phyloP scores from a whole-genome alignment of 129 eudicot genomes.

The Smallanthus sonchifolius region DNA sequence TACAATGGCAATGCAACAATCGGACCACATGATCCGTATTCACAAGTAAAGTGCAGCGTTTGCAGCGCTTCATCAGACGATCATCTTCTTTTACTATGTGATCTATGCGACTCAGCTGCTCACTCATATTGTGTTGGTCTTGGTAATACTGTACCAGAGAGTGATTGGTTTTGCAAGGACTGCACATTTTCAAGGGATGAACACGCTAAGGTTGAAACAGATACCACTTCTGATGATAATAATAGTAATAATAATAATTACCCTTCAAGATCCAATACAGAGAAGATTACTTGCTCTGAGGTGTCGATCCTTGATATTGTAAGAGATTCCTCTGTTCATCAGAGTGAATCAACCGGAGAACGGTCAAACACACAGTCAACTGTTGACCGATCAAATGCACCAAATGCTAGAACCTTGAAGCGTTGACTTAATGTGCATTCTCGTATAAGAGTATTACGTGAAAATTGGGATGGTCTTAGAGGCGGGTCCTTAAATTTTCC shows the following conservation, averaged over 20 bases:
- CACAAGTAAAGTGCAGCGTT: slow-evolving; percentile 45
- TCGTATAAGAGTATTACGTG: slow-evolving; percentile 65
- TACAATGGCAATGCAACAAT: slow-evolving; percentile 47
- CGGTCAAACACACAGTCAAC: slow-evolving; percentile 8
- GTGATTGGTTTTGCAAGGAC: slow-evolving; percentile 85
- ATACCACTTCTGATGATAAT: slow-evolving; percentile 10
- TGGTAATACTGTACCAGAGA: slow-evolving; percentile 82
- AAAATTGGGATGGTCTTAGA: slow-evolving; percentile 63
- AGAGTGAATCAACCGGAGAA: slow-evolving; percentile 7
- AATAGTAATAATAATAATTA: slow-evolving; percentile 9
- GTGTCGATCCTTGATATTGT: slow-evolving; percentile 55
- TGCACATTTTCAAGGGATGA: slow-evolving; percentile 61
- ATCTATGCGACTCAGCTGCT: slow-evolving; percentile 77
- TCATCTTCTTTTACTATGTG: slow-evolving; percentile 64
- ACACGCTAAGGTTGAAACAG: slow-evolving; percentile 38
- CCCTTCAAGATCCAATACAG: not conserved
- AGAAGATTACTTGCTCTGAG: slow-evolving; percentile 16
- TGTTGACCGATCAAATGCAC: slow-evolving; percentile 16
- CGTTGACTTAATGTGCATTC: slow-evolving; percentile 57
- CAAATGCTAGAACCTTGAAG: slow-evolving; percentile 54
- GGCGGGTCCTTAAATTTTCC: slow-evolving; percentile 55
- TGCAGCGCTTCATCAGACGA: slow-evolving; percentile 57
- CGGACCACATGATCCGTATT: slow-evolving; percentile 52
- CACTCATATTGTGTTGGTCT: slow-evolving; percentile 90
- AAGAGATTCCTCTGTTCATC: slow-evolving; percentile 36